Evolutionary conservation across 129 eudicot genomes (phyloP).

Genomic region (Flaveria brownii): DNA sequence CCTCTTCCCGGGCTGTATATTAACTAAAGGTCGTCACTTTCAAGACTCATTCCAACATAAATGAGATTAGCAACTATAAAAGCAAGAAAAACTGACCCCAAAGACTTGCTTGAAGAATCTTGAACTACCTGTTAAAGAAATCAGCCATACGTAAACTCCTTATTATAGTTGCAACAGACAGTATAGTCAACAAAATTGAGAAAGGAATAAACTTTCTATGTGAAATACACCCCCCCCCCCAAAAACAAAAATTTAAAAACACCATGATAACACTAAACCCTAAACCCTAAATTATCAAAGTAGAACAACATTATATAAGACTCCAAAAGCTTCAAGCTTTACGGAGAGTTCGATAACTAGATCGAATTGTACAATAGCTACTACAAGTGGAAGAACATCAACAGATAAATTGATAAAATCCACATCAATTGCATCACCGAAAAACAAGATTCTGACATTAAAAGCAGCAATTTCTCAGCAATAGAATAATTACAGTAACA

Average conservation of each 20-base stretch:
- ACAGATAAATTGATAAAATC: not conserved
- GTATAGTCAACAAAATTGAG: not conserved
- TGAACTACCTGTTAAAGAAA: constrained; percentile 46
- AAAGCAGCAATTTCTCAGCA: not conserved
- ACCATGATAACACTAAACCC: no score
- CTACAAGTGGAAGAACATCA: no score
- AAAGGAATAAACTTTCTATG: not conserved
- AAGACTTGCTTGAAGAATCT: constrained; percentile 36
- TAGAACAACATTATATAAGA: not conserved
- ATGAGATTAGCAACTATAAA: not conserved
- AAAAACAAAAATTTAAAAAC: not conserved
- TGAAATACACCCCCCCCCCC: not conserved
- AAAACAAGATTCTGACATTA: no score
- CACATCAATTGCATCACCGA: not conserved
- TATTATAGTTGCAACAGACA: not conserved
- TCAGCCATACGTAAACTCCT: not conserved
- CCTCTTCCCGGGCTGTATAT: constrained; percentile 26
- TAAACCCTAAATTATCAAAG: no score
- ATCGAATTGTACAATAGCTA: not conserved
- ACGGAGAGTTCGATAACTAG: not conserved
- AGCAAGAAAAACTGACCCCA: constrained; percentile 43
- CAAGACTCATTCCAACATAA: not conserved
- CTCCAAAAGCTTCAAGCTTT: constrained; percentile 1
- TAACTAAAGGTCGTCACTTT: constrained; percentile 5
- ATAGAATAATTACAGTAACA: constrained; percentile 12